These are phyloP conservation scores for Condylostoma magnum DNA, from an alignment of 169 alveolate species.

Conservation along the genomic window DNA sequence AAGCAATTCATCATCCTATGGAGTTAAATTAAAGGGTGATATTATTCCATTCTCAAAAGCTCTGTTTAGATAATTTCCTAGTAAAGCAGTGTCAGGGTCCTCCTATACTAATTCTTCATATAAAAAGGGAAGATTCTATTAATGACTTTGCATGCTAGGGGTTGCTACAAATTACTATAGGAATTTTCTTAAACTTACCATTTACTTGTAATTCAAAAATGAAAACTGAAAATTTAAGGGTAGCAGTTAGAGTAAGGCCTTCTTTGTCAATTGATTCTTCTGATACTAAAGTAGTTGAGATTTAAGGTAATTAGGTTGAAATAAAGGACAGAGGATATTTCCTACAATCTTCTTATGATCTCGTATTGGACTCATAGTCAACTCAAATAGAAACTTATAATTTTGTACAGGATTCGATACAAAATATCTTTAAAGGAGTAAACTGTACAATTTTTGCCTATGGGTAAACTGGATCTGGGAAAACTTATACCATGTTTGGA, in stretches of 20 bases:
- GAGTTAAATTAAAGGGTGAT: no score
- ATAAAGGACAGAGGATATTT: slow-evolving; percentile 36
- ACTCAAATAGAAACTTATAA: slow-evolving; percentile 40
- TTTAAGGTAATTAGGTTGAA: not conserved
- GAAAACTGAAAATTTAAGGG: slow-evolving; percentile 21
- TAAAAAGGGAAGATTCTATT: no score
- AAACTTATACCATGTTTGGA: slow-evolving; percentile 73
- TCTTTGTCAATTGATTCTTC: not conserved
- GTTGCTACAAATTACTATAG: no score
- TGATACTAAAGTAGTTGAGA: not conserved
- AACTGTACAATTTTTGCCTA: slow-evolving; percentile 70
- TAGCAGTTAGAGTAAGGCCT: slow-evolving; percentile 27
- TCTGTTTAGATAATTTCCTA: no score
- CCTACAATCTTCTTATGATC: slow-evolving; percentile 50
- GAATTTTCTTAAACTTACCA: no score
- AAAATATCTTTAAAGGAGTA: slow-evolving; percentile 50
- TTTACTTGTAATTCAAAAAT: no score
- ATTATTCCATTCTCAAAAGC: no score
- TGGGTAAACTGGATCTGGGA: slow-evolving; percentile 78
- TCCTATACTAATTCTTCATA: no score
- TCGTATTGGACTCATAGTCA: slow-evolving; percentile 37
- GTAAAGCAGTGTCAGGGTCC: no score
- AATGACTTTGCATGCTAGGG: no score
- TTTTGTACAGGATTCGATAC: slow-evolving; percentile 27
- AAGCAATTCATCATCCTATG: no score